Conservation (phyloP, 805 yeast genomes). For the Millerozyma acaciae region DNA sequence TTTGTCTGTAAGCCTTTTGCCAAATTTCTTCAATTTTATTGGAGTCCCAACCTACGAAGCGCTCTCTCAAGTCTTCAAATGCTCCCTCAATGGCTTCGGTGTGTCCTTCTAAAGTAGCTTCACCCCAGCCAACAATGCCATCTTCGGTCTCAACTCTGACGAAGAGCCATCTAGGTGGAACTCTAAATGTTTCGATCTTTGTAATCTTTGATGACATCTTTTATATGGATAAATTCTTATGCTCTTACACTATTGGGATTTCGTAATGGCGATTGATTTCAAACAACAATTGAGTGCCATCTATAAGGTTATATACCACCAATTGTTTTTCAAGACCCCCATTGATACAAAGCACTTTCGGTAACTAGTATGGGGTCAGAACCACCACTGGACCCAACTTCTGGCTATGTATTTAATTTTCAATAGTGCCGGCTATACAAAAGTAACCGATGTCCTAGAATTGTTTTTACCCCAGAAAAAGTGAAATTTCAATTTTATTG, state of each 20-base stretch:
- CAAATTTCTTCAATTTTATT: slow-evolving; percentile 21
- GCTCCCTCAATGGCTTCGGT: slow-evolving; percentile 28
- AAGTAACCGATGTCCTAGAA: background rate
- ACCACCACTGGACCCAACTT: slow-evolving; percentile 1
- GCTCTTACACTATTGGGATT: slow-evolving; percentile 1
- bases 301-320: slow-evolving; percentile 1
- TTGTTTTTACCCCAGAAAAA: slow-evolving; percentile 2
- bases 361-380: slow-evolving; percentile 1
- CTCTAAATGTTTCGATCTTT: slow-evolving; percentile 3
- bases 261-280: background rate
- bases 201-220: slow-evolving; percentile 2
- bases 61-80: slow-evolving; percentile 20
- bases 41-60: slow-evolving; percentile 27
- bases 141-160: slow-evolving; percentile 4
- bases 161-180: slow-evolving; percentile 3
- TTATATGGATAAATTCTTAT: background rate
- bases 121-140: slow-evolving; percentile 4
- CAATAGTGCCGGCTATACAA: slow-evolving; percentile 3
- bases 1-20: slow-evolving; percentile 20
- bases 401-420: slow-evolving; percentile 3
- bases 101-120: slow-evolving; percentile 20
- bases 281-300: slow-evolving; percentile 1
- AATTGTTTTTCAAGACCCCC: background rate
- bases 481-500: slow-evolving; percentile 3
- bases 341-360: slow-evolving; percentile 2